Evolutionary conservation across 805 yeast species (phyloP).

Genomic region (Cyberlindnera maritima): DNA sequence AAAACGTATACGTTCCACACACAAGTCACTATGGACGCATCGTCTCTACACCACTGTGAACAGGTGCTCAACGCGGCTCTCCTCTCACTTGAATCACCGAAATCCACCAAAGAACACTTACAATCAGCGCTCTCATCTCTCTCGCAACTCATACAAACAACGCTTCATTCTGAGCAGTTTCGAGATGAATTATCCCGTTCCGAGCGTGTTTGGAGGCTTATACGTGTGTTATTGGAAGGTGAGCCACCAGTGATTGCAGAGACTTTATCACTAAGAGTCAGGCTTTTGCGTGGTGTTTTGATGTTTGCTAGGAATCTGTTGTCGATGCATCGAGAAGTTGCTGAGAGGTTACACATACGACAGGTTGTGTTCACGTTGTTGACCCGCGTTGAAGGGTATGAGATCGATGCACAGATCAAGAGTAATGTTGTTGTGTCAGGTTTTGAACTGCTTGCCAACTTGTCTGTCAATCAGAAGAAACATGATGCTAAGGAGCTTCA

Average conservation of each 20-base stretch:
- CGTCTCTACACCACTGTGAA: neutral
- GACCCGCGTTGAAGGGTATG: neutral
- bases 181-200: conserved; percentile 27
- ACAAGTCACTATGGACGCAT: neutral
- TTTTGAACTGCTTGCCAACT: conserved; percentile 21
- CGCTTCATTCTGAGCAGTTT: conserved; percentile 24
- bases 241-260: neutral
- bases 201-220: conserved; percentile 27
- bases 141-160: conserved; percentile 7
- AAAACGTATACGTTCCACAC: too few relatives aligned
- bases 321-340: conserved; percentile 30
- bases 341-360: conserved; percentile 23
- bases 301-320: conserved; percentile 49
- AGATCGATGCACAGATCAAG: neutral
- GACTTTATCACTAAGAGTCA: conserved; percentile 17
- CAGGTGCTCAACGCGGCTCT: conserved; percentile 6
- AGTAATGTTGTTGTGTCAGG: conserved; percentile 3
- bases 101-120: neutral
- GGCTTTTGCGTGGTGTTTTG: conserved; percentile 46
- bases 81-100: neutral
- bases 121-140: conserved; percentile 3
- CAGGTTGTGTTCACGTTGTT: conserved; percentile 1
- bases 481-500: conserved; percentile 8
- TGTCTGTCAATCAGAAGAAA: conserved; percentile 10
- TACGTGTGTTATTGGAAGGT: conserved; percentile 16